Evolutionary conservation across 2,329 filamentous ascomycete genomes (phyloP).

Genomic region (Trichophyton benhamiae): DNA sequence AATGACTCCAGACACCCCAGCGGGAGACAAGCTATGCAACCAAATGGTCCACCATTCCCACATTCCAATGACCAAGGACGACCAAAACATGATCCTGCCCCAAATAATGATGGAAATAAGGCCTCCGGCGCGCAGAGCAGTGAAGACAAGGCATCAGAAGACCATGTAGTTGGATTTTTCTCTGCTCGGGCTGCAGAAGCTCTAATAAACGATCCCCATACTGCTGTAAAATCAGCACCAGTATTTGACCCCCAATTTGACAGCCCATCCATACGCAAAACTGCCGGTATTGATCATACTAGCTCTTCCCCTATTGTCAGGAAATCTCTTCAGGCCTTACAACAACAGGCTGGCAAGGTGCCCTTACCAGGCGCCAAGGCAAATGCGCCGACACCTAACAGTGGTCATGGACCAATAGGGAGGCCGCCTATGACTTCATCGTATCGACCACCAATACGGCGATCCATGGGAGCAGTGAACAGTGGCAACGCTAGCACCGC

Average conservation of each 20-base stretch:
- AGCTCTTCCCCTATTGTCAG: conserved; percentile 60
- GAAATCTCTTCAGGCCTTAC: conserved; percentile 10
- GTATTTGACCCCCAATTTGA: conserved; percentile 63
- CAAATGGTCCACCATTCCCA: conserved; percentile 13
- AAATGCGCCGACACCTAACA: not conserved
- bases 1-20: conserved; percentile 4
- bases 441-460: conserved; percentile 35
- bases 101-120: conserved; percentile 8
- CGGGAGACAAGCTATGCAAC: not conserved
- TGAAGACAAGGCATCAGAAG: conserved; percentile 12
- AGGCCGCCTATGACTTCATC: conserved; percentile 28
- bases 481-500: conserved; percentile 8
- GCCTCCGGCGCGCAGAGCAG: conserved; percentile 17
- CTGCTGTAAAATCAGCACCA: conserved; percentile 33
- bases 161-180: conserved; percentile 51
- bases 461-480: conserved; percentile 23
- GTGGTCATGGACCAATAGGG: conserved; percentile 15
- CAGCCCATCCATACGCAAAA: conserved; percentile 78
- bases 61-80: conserved; percentile 16
- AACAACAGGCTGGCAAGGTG: conserved; percentile 4
- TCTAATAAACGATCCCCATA: conserved; percentile 40
- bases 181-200: conserved; percentile 55
- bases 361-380: not conserved
- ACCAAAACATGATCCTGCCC: conserved; percentile 6
- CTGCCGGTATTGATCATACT: conserved; percentile 71